Evolutionary conservation across 257 asterid genomes (phyloP).

Genomic region (Ocimum tenuiflorum): DNA sequence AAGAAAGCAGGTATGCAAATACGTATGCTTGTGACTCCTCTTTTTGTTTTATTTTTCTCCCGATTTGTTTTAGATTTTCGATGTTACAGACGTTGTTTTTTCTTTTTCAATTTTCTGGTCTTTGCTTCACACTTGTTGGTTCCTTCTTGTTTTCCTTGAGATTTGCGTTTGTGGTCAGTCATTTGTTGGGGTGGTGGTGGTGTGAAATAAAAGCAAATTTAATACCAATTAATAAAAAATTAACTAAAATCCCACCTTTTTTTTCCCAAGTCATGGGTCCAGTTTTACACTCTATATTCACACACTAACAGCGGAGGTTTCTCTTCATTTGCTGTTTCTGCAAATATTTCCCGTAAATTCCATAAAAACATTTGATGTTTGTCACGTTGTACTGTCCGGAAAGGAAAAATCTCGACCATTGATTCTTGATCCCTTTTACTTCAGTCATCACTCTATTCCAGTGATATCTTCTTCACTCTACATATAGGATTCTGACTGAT

Average conservation of each 20-base stretch:
- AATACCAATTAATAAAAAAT: not conserved
- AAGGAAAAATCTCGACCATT: constrained; percentile 40
- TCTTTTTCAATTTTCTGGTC: not conserved
- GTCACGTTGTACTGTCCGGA: constrained; percentile 19
- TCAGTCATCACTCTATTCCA: not conserved
- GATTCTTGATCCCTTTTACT: constrained; percentile 43
- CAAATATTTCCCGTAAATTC: constrained; percentile 4
- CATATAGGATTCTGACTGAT: constrained; percentile 30
- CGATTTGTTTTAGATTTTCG: constrained; percentile 21
- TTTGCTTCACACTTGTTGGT: not conserved
- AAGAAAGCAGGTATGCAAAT: constrained; percentile 22
- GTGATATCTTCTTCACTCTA: constrained; percentile 10
- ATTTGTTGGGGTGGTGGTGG: constrained; percentile 15
- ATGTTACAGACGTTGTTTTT: no score
- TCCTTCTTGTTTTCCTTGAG: constrained; percentile 15
- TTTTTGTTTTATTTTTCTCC: no score
- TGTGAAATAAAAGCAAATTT: constrained; percentile 18
- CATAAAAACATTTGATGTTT: constrained; percentile 10
- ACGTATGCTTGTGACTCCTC: constrained; percentile 13
- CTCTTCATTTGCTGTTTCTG: constrained; percentile 19
- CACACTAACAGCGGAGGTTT: constrained; percentile 16
- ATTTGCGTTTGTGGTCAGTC: constrained; percentile 39
- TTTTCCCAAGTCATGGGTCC: not conserved
- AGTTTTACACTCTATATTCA: constrained; percentile 25
- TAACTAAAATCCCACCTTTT: not conserved